Base-by-base conservation (phyloP, 208 protist genomes). In the Leishmania mexicana region DNA sequence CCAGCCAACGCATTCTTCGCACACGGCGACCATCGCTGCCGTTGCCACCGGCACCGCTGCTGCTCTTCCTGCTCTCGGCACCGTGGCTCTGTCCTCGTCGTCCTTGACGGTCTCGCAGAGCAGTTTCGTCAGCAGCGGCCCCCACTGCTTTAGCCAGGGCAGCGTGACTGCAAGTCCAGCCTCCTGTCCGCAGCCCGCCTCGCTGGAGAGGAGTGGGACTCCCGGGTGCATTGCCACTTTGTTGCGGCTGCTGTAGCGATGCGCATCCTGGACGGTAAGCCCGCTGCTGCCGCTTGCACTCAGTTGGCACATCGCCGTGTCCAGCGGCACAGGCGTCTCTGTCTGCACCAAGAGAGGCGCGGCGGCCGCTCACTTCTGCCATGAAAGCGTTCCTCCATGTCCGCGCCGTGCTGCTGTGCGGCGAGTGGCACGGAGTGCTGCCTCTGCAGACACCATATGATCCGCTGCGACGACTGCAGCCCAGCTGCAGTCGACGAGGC, bases 131-230 rank as follows among this genome's bases (percentile, higher is more conserved):
- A 86, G 74, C 54, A 86, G 31, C 3, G 83, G 83, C 0, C 83
- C 83, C 83, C 83, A 86, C 65, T 80, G 74, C 60, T 81, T 58
- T 15, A 86, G 78, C 83, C 83, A 86, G 74, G 83, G 42, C 45
- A 86, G 74, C 42, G 73, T 79, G 47, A 17, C n/a, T 45, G 21
- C 57, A n/a, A 54, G n/a, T 19, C 42, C 70, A 13, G 35, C 70
- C 7, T 24, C 45, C 4, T 54, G 42, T 1, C 51, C 81, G 35
- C 40, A 11, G 45, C 15, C 47, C 13, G 40, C 71, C n/a, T 75
- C 71, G 28, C 71, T 58, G 28, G 71, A 28, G 47, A 75, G 47
- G 7, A 15, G 31, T 49, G 67, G 24, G 31, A 15, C 67, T 11
- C 45, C 67, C 40, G 42, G 38, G 40, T 31, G 11, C 38, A 15